Percentiles rank a stretch among this genome's conserved stretches.
phyloP scores from a whole-genome alignment of 257 asterid genomes.

The Nicotiana undulata region DNA sequence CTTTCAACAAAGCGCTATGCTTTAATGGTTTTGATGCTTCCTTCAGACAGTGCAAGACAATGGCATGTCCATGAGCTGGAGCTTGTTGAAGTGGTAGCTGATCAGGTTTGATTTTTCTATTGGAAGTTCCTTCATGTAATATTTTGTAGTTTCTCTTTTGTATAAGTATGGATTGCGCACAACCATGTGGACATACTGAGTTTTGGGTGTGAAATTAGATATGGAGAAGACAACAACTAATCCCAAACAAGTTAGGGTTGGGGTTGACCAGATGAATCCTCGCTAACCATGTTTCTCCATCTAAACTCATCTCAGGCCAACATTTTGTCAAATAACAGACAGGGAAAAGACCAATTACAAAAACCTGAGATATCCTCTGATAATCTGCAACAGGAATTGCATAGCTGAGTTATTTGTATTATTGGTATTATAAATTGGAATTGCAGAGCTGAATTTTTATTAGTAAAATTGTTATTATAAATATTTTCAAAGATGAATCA shows the following conservation, averaged over 20 bases:
- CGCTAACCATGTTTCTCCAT: too few species aligned
- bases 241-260: too few species aligned
- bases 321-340: too few species aligned
- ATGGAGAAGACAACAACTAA: not conserved
- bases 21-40: conserved; percentile 95
- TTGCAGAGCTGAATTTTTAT: not conserved
- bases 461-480: not conserved
- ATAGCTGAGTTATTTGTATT: not conserved
- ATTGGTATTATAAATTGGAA: not conserved
- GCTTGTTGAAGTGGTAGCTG: conserved; percentile 99
- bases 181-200: not conserved
- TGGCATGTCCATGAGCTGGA: conserved; percentile 97
- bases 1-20: conserved; percentile 89
- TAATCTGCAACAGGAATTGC: not conserved
- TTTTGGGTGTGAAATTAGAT: not conserved
- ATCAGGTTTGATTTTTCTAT: conserved; percentile 53
- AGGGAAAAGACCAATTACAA: not conserved
- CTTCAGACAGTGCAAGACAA: conserved; percentile 93
- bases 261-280: too few species aligned
- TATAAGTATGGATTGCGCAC: not conserved
- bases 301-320: too few species aligned
- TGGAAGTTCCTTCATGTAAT: not conserved
- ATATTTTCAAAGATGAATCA: not conserved
- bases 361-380: not conserved
- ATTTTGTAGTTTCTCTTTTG: not conserved